A percentile compares a stretch with the other conserved stretches of the same genome.
These are phyloP conservation scores for Capsicum chinense DNA, from an alignment of 257 asterid species.

Conservation along the genomic window DNA sequence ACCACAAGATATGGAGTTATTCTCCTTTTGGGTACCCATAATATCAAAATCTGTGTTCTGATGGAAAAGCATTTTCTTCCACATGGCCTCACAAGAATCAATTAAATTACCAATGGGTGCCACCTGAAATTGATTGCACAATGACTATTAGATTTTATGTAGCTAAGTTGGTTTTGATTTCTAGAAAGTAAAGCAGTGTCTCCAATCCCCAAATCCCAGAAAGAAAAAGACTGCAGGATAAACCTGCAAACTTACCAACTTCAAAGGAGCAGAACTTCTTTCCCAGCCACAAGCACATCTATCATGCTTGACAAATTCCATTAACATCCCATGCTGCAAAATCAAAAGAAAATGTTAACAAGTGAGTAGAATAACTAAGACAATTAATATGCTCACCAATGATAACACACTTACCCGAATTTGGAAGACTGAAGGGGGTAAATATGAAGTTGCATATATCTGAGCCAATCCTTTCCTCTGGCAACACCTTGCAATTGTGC, in stretches of 20 bases:
- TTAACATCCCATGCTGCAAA: constrained; percentile 68
- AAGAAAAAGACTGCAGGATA: not conserved
- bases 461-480: constrained; percentile 92
- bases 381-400: constrained; percentile 18
- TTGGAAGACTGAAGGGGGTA: constrained; percentile 59
- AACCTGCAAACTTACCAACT: constrained; percentile 61
- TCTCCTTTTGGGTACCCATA: constrained; percentile 37
- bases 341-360: constrained; percentile 22
- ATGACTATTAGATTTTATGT: constrained; percentile 19
- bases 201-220: not conserved
- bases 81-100: constrained; percentile 57
- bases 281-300: constrained; percentile 47
- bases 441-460: constrained; percentile 55
- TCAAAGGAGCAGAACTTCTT: constrained; percentile 52
- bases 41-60: constrained; percentile 35
- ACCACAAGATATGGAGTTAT: constrained; percentile 50
- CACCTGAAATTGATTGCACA: constrained; percentile 52
- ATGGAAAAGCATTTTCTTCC: constrained; percentile 54
- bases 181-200: constrained; percentile 20
- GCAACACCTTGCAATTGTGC: constrained; percentile 61
- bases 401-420: constrained; percentile 54
- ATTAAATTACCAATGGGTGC: constrained; percentile 72
- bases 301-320: constrained; percentile 81
- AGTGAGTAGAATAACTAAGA: constrained; percentile 24
- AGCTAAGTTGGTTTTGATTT: constrained; percentile 21